phyloP scores from a whole-genome alignment of 192 early-diverging fungal species.

The Globomyces pollinis-pini region DNA sequence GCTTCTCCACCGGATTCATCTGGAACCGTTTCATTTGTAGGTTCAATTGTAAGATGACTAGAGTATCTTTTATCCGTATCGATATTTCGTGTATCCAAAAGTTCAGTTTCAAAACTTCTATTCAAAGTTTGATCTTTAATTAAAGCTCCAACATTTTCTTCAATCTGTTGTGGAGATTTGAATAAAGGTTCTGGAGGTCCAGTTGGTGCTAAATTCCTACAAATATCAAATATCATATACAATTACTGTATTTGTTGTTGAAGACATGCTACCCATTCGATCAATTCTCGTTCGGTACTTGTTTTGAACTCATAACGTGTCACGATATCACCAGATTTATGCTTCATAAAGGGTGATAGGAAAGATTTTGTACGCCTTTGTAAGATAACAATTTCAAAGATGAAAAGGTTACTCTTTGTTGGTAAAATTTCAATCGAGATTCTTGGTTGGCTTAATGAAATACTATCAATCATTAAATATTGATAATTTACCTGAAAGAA shows the following conservation, averaged over 20 bases:
- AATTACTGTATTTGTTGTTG: constrained; percentile 17
- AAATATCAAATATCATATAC: not conserved
- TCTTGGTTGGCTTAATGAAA: constrained; percentile 18
- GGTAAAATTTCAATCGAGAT: constrained; percentile 8
- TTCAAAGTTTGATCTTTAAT: not conserved
- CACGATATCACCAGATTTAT: not conserved
- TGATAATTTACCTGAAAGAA: constrained; percentile 19
- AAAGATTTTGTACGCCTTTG: not conserved
- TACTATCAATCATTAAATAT: not conserved
- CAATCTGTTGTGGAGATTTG: constrained; percentile 6
- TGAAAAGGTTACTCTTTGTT: constrained; percentile 1
- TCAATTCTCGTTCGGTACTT: constrained; percentile 18
- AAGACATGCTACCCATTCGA: constrained; percentile 23
- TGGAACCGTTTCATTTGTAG: not conserved
- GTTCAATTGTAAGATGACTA: not conserved
- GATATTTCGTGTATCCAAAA: no score
- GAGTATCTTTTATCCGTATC: no score
- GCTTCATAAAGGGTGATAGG: constrained; percentile 12
- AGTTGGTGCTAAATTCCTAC: constrained; percentile 14
- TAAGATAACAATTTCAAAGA: constrained; percentile 17
- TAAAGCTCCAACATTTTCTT: constrained; percentile 7
- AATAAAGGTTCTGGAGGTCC: constrained; percentile 17
- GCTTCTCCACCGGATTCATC: no score
- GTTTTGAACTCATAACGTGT: constrained; percentile 19
- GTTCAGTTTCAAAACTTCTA: no score